These are phyloP conservation scores for Debaryomycetaceae sp. DNA, from an alignment of 1,139 yeast genomes.

Conservation along the genomic window DNA sequence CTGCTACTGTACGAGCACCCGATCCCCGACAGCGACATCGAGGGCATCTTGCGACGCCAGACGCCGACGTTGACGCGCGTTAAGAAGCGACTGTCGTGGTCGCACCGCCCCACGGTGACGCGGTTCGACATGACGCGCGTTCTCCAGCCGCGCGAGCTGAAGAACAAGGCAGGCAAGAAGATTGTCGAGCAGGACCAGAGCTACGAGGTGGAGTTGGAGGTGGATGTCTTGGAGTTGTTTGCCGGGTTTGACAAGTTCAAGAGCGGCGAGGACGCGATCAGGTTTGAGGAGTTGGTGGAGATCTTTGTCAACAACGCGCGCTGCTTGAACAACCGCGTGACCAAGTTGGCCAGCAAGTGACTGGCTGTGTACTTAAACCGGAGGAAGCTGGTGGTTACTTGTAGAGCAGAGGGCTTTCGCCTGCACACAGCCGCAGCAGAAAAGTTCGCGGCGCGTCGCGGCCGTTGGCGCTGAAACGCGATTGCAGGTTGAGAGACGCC, in stretches of 20 bases:
- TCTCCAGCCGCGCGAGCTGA: slow-evolving; percentile 41
- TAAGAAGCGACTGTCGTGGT: slow-evolving; percentile 60
- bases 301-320: slow-evolving; percentile 71
- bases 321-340: slow-evolving; percentile 40
- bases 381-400: no score
- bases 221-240: slow-evolving; percentile 61
- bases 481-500: no score
- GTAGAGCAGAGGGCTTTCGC: no score
- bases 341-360: slow-evolving; percentile 35
- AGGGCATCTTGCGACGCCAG: slow-evolving; percentile 30
- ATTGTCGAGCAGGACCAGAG: slow-evolving; percentile 38
- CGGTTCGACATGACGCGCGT: slow-evolving; percentile 69
- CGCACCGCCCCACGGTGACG: slow-evolving; percentile 66
- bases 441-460: no score
- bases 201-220: slow-evolving; percentile 68
- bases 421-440: no score
- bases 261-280: slow-evolving; percentile 49
- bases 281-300: slow-evolving; percentile 69
- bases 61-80: slow-evolving; percentile 52
- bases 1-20: slow-evolving; percentile 78
- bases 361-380: no score
- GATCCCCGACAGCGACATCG: slow-evolving; percentile 50
- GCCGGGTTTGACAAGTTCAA: slow-evolving; percentile 53
- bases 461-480: no score
- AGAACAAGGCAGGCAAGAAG: slow-evolving; percentile 37